phyloP scores from a whole-genome alignment of 768 basidiomycete genomes.

The Postia placenta region DNA sequence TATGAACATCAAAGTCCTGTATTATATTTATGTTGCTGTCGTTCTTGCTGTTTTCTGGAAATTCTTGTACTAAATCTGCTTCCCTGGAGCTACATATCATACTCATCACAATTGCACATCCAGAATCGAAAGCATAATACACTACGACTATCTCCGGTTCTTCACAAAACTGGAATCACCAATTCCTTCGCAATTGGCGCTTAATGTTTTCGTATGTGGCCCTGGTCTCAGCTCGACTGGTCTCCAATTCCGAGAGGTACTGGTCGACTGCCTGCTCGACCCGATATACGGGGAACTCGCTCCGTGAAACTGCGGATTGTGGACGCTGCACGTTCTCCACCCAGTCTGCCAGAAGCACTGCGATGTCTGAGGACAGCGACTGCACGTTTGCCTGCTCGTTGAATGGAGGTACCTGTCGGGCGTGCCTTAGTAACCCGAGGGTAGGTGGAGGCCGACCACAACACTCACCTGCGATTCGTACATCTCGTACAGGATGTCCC shows the following conservation, averaged over 20 bases:
- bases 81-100: too few relatives aligned
- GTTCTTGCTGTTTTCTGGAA: background rate
- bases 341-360: slow-evolving; percentile 77
- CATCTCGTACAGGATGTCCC: slow-evolving; percentile 81
- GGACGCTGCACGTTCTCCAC: slow-evolving; percentile 69
- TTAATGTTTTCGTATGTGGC: slow-evolving; percentile 63
- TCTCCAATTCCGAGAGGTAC: slow-evolving; percentile 66
- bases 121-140: too few relatives aligned
- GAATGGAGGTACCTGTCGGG: slow-evolving; percentile 71
- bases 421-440: background rate
- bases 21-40: background rate
- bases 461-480: slow-evolving; percentile 58
- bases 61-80: background rate
- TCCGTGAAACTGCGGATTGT: slow-evolving; percentile 53
- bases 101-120: too few relatives aligned
- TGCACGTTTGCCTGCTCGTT: slow-evolving; percentile 77
- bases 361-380: slow-evolving; percentile 75
- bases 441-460: background rate
- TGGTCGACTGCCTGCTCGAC: slow-evolving; percentile 70
- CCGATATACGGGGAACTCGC: slow-evolving; percentile 72
- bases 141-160: too few relatives aligned
- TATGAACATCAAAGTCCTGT: background rate
- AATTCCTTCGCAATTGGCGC: slow-evolving; percentile 64
- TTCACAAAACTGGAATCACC: too few relatives aligned
- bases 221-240: slow-evolving; percentile 56